A percentile compares a stretch with the other conserved stretches of the same genome.
Evolutionary conservation across 208 protist species (phyloP).

Genomic region (Tritrichomonas musculus): DNA sequence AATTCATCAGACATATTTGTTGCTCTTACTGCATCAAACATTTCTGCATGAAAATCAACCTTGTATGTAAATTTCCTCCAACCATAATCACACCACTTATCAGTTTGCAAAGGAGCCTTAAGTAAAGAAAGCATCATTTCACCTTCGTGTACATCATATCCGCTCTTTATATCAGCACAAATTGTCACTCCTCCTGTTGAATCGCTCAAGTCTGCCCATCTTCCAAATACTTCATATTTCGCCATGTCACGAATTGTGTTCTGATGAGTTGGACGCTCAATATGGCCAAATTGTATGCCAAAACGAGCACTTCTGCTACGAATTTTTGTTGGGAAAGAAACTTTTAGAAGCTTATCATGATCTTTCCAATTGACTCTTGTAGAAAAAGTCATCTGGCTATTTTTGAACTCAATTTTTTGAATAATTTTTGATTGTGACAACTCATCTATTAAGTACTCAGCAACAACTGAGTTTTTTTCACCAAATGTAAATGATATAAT

Average conservation of each 20-base stretch:
- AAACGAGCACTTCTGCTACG: neutral
- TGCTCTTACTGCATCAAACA: neutral
- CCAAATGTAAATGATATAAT: neutral
- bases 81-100: conserved; percentile 15
- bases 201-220: neutral
- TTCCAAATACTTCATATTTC: neutral
- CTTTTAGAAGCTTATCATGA: conserved; percentile 5
- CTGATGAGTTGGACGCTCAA: neutral
- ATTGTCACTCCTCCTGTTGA: neutral
- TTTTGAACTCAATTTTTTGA: neutral
- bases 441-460: neutral
- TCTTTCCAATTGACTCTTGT: neutral
- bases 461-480: neutral
- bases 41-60: neutral
- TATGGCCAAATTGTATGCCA: neutral
- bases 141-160: neutral
- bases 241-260: conserved; percentile 7
- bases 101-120: conserved; percentile 25
- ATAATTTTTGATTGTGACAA: neutral
- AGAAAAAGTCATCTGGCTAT: neutral
- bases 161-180: neutral
- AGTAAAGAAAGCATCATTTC: neutral
- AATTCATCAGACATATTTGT: neutral
- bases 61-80: neutral
- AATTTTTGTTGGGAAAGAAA: neutral